Evolutionary conservation across 345 rosid genomes (phyloP).

Genomic region (Citrus cavaleriei): DNA sequence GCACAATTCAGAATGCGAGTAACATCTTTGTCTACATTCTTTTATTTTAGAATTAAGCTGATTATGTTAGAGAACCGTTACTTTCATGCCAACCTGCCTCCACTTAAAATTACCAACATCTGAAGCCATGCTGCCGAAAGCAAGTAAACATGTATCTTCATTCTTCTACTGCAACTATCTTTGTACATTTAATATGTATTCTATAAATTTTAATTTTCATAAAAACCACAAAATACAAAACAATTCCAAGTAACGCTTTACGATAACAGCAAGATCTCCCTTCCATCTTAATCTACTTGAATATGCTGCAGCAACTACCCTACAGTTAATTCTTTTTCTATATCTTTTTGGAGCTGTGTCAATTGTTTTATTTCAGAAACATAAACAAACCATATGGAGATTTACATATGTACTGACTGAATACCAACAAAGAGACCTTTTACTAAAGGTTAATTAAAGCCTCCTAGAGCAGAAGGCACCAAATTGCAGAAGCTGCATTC

Average conservation of each 20-base stretch:
- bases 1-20: background rate
- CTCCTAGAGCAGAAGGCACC: background rate
- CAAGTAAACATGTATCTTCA: background rate
- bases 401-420: conserved; percentile 10
- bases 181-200: background rate
- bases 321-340: background rate
- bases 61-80: background rate
- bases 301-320: background rate
- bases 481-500: background rate
- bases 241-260: background rate
- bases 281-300: background rate
- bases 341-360: background rate
- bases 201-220: background rate
- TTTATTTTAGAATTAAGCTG: background rate
- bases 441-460: background rate
- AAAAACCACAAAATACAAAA: background rate
- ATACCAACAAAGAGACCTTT: background rate
- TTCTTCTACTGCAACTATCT: background rate
- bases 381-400: background rate
- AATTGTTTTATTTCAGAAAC: background rate
- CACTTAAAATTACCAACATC: no score
- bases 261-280: background rate
- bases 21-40: background rate
- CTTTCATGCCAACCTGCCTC: no score
- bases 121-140: no score